Evolutionary conservation across 2,329 filamentous ascomycete species (phyloP), one percentile per base, ranked within the genome.

Genomic region (Cladosporium austrohemisphaericum): DNA sequence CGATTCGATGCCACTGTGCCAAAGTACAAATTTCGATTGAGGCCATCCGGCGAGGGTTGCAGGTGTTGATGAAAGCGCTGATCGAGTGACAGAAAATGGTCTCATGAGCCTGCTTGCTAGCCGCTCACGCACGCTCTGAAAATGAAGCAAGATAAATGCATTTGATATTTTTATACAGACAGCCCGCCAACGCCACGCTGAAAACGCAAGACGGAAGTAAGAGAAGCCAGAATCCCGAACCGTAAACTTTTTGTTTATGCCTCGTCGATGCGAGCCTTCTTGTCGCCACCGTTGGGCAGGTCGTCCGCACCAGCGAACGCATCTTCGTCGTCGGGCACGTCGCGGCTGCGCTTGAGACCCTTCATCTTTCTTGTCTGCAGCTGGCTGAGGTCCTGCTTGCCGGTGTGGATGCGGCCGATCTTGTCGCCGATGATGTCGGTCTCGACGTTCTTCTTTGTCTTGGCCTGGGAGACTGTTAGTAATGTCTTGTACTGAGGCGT

Each of bases 331-430:
- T 72, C 74, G 44, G 78, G 76, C 19, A 80, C 71, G 55, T 83
- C 83, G 48, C 88, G 81, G 56, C 79, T 83, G 57, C 93, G 79
- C 81, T 97, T 98, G 59, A 98, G 71, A 58, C 91, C 93, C 83
- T 98, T 98, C 91, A 98, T 97, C 82, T 98, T 98, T 65, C 93
- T 84, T 46, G 91, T 94, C 76, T 98, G 93, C 70, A 98, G 71
- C 61, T 86, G 80, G 65, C 76, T 78, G 52, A 98, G 78, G 72
- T 98, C 90, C 72, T 96, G 90, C 74, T 85, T 89, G 64, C 87
- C 89, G 52, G 95, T 71, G 69, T 98, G 93, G 55, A 98, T 86
- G 60, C 90, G 84, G 55, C 92, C 93, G 56, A 97, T 78, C 84
- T 97, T 97, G 72, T 98, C 93, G 67, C 93, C 93, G 73, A 98